Conservation (phyloP, 2,329 filamentous ascomycete genomes). For the Penicillium sp. region DNA sequence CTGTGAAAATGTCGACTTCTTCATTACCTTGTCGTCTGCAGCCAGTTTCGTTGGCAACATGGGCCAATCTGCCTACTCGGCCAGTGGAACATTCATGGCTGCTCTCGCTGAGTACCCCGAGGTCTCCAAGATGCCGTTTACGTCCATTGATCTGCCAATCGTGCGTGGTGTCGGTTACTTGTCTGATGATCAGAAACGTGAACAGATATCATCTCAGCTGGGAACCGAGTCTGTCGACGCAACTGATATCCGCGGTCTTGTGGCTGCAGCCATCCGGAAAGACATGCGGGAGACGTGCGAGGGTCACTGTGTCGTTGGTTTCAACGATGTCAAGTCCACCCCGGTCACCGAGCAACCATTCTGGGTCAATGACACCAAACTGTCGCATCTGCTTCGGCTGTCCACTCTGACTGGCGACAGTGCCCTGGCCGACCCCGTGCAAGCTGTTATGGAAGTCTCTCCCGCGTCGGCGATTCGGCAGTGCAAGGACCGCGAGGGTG, state of each 20-base stretch:
- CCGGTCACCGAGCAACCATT: constrained; percentile 16
- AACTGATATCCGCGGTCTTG: constrained; percentile 19
- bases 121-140: constrained; percentile 49
- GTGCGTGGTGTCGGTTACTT: constrained; percentile 22
- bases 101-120: constrained; percentile 20
- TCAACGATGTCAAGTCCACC: constrained; percentile 18
- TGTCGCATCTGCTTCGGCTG: constrained; percentile 17
- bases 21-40: constrained; percentile 24
- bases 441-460: constrained; percentile 8
- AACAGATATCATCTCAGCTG: constrained; percentile 16
- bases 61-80: constrained; percentile 58
- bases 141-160: constrained; percentile 41
- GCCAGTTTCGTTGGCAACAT: constrained; percentile 34
- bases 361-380: constrained; percentile 19
- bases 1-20: constrained; percentile 21
- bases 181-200: constrained; percentile 17
- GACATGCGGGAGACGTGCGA: constrained; percentile 18
- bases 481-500: constrained; percentile 7
- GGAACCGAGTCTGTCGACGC: constrained; percentile 18
- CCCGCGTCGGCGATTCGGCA: constrained; percentile 17
- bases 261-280: constrained; percentile 20
- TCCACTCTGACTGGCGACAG: constrained; percentile 16
- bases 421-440: constrained; percentile 4
- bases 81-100: constrained; percentile 23
- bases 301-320: constrained; percentile 19